Evolutionary conservation across 495 filamentous ascomycete genomes (phyloP).

Genomic region (Trichoderma parareesei): DNA sequence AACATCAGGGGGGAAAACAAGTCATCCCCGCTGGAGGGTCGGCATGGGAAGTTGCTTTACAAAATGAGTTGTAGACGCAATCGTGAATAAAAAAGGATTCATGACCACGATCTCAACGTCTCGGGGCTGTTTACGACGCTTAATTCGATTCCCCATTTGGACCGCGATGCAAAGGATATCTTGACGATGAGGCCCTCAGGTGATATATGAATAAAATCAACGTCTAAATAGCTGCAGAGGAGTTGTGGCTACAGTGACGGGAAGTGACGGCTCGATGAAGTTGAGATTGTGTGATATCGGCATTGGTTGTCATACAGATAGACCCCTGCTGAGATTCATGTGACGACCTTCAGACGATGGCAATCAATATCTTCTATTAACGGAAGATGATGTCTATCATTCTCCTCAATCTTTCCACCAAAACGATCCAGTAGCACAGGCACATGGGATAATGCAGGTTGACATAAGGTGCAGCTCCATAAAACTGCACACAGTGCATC

Average conservation of each 20-base stretch:
- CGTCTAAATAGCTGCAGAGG: not conserved
- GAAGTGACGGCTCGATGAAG: too few relatives aligned
- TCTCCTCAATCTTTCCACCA: too few relatives aligned
- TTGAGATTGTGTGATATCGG: too few relatives aligned
- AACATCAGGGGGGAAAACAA: conserved; percentile 11
- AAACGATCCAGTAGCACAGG: not conserved
- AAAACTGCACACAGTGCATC: not conserved
- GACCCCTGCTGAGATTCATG: too few relatives aligned
- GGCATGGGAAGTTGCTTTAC: conserved; percentile 11
- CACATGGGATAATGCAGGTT: not conserved
- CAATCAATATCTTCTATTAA: too few relatives aligned
- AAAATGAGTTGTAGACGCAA: conserved; percentile 13
- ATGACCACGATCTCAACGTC: conserved; percentile 11
- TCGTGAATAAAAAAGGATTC: conserved; percentile 14
- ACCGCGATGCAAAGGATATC: conserved; percentile 1
- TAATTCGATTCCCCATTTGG: conserved; percentile 5
- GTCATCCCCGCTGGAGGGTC: conserved; percentile 7
- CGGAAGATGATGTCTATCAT: too few relatives aligned
- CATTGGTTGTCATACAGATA: too few relatives aligned
- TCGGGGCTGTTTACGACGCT: conserved; percentile 8
- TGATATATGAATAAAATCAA: conserved; percentile 8
- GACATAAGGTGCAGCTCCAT: not conserved
- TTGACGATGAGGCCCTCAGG: conserved; percentile 8
- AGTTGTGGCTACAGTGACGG: not conserved
- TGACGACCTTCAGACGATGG: too few relatives aligned